These are phyloP conservation scores for Coniferiporia sulphurascens DNA, from an alignment of 1,284 basidiomycete species.

Conservation along the genomic window DNA sequence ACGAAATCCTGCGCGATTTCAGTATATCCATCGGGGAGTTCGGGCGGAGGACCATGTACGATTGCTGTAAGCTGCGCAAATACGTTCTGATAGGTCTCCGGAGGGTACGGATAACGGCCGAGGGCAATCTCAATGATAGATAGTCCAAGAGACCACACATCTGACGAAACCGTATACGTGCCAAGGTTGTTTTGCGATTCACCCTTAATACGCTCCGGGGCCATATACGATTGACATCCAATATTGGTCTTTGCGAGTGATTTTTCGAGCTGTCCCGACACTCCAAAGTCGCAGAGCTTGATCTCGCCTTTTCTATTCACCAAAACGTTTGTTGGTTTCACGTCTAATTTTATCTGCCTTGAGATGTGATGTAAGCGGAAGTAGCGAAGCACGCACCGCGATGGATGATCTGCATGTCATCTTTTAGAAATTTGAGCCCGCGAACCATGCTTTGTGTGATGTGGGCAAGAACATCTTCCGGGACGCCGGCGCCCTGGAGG, in stretches of 20 bases:
- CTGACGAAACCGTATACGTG: constrained; percentile 95
- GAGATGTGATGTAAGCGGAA: background rate
- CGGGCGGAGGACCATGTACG: constrained; percentile 90
- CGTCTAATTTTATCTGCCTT: constrained; percentile 42
- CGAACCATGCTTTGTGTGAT: constrained; percentile 82
- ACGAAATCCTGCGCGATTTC: constrained; percentile 57
- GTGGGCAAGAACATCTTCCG: constrained; percentile 81
- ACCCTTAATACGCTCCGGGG: constrained; percentile 95
- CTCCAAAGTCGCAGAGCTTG: constrained; percentile 97
- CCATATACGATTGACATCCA: constrained; percentile 99
- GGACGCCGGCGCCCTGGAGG: constrained; percentile 66
- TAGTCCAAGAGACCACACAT: constrained; percentile 97
- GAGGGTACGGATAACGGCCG: constrained; percentile 94
- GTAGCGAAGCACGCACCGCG: constrained; percentile 51
- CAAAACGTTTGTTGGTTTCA: constrained; percentile 97
- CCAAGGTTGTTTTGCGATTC: constrained; percentile 83
- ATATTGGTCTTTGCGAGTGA: constrained; percentile 98
- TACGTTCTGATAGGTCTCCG: constrained; percentile 97
- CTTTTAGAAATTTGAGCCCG: constrained; percentile 95
- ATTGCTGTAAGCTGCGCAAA: constrained; percentile 96
- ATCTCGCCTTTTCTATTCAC: constrained; percentile 86
- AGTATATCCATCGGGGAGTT: constrained; percentile 57
- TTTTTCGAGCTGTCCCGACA: constrained; percentile 95
- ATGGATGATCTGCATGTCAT: constrained; percentile 95
- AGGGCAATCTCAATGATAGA: constrained; percentile 92